These are phyloP conservation scores for Gastrolobium bilobum DNA, from an alignment of 306 rosid species.

Conservation along the genomic window DNA sequence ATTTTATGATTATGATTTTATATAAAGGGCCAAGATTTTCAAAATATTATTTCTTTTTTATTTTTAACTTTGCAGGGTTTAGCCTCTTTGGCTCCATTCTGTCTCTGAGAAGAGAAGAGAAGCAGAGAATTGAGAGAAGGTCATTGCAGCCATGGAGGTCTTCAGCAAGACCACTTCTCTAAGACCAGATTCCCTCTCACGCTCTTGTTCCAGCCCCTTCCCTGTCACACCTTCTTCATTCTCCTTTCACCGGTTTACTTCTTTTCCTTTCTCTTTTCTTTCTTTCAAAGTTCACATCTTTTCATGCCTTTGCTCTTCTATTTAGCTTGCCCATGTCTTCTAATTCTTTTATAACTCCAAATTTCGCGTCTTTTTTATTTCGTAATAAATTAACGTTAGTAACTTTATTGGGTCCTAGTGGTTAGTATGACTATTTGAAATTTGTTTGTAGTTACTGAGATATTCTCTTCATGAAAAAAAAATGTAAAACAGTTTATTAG, in stretches of 20 bases:
- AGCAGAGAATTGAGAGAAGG: constrained; percentile 55
- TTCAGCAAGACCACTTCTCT: constrained; percentile 61
- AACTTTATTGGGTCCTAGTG: neutral
- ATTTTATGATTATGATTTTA: no score
- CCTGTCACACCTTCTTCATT: constrained; percentile 52
- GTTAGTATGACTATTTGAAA: neutral
- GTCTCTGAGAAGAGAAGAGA: constrained; percentile 31
- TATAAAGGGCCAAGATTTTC: no score
- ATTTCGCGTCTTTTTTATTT: constrained; percentile 22
- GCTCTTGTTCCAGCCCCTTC: constrained; percentile 57
- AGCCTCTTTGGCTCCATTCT: constrained; percentile 47
- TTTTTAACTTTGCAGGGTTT: constrained; percentile 51
- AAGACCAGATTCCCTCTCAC: constrained; percentile 68
- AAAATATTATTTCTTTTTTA: neutral
- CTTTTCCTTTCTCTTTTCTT: neutral
- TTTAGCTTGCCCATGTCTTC: constrained; percentile 35
- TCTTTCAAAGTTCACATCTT: neutral
- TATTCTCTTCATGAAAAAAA: neutral
- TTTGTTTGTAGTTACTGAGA: neutral
- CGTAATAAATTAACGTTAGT: neutral
- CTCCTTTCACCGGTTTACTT: constrained; percentile 62
- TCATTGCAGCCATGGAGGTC: constrained; percentile 66
- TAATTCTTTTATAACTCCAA: constrained; percentile 9
- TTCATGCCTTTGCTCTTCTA: neutral
- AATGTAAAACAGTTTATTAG: constrained; percentile 11